These are phyloP conservation scores for Entophlyctis luteolus DNA, from an alignment of 192 early-diverging fungal species.

Conservation along the genomic window DNA sequence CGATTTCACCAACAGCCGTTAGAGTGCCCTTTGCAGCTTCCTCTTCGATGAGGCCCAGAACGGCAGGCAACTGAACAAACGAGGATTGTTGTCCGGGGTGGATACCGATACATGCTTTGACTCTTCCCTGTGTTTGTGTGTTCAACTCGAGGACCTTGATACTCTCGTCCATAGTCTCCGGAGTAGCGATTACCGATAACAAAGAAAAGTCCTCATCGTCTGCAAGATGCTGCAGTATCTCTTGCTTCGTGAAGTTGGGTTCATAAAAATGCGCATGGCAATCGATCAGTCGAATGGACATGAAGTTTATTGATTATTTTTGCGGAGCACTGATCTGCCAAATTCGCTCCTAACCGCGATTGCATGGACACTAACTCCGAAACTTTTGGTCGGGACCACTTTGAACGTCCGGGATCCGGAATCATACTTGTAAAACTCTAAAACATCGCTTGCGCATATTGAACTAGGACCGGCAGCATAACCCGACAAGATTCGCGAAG, in stretches of 20 bases:
- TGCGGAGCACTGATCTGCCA: slow-evolving; percentile 9
- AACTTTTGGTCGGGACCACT: slow-evolving; percentile 43
- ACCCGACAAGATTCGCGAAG: neutral
- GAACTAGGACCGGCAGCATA: slow-evolving; percentile 38
- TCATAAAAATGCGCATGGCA: slow-evolving; percentile 41
- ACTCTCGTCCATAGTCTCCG: slow-evolving; percentile 21
- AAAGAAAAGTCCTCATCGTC: neutral
- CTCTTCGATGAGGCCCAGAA: slow-evolving; percentile 10
- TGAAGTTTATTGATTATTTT: neutral
- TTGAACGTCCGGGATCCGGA: slow-evolving; percentile 47
- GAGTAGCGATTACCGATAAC: slow-evolving; percentile 28
- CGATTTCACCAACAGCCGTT: slow-evolving; percentile 38
- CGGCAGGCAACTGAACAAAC: neutral
- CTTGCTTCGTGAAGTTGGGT: slow-evolving; percentile 3
- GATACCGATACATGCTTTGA: slow-evolving; percentile 29
- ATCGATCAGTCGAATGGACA: slow-evolving; percentile 21
- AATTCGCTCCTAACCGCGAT: slow-evolving; percentile 29
- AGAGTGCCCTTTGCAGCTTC: slow-evolving; percentile 15
- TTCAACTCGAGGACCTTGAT: slow-evolving; percentile 17
- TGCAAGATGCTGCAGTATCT: neutral
- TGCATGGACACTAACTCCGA: slow-evolving; percentile 48
- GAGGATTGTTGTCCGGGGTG: slow-evolving; percentile 29
- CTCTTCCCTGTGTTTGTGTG: neutral
- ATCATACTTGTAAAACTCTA: slow-evolving; percentile 58
- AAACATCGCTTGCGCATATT: slow-evolving; percentile 27